Evolutionary conservation across 495 filamentous ascomycete species (phyloP).

Genomic region (Aspergillus biplanus): DNA sequence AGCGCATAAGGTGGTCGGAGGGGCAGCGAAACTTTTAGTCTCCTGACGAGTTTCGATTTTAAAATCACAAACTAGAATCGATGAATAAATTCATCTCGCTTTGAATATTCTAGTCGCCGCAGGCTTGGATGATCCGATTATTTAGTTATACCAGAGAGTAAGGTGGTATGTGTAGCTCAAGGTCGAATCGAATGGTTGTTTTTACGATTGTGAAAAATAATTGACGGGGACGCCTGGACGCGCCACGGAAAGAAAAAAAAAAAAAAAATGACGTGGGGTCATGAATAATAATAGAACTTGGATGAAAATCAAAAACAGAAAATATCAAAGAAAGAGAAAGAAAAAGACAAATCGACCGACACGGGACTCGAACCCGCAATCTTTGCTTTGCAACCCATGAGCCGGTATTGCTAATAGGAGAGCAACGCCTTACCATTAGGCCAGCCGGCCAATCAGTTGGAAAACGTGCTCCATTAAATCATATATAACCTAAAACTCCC

Average conservation of each 20-base stretch:
- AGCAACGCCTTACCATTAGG: conserved; percentile 19
- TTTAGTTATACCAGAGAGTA: not conserved
- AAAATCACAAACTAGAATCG: too few species aligned
- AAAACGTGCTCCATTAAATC: too few species aligned
- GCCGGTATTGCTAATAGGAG: not conserved
- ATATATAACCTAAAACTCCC: too few species aligned
- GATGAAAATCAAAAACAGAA: not conserved
- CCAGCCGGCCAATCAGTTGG: conserved; percentile 12
- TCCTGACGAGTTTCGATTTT: too few species aligned
- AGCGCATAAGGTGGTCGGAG: not conserved
- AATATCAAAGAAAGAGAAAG: not conserved
- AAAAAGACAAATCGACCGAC: conserved; percentile 14
- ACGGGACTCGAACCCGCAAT: conserved; percentile 17
- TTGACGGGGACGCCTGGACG: not conserved
- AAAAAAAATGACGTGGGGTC: not conserved
- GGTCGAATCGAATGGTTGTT: not conserved
- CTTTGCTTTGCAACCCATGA: conserved; percentile 3
- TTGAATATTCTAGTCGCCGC: too few species aligned
- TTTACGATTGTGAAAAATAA: not conserved
- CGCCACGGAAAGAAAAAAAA: not conserved
- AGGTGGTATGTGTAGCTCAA: not conserved
- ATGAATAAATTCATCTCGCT: too few species aligned
- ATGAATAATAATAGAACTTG: not conserved
- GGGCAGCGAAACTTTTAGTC: not conserved
- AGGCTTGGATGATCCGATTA: not conserved